Percentiles rank a stretch among this genome's conserved stretches.
Conservation (phyloP, 2,329 filamentous ascomycete genomes). For the Trichoderma sp. region DNA sequence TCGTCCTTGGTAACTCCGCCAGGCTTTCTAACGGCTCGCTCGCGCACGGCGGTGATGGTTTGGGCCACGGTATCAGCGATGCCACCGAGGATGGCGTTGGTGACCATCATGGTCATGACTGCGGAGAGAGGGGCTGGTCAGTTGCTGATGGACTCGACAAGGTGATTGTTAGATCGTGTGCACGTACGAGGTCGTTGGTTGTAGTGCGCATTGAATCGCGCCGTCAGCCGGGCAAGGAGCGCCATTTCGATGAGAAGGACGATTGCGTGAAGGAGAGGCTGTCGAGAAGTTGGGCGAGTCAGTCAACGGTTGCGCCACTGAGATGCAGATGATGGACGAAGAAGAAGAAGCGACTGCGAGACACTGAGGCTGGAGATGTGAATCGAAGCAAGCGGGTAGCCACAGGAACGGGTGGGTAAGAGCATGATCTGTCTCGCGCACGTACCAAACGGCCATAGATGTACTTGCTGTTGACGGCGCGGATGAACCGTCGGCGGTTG, state of each 20-base stretch:
- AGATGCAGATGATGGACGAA: background rate
- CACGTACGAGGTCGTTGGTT: constrained; percentile 77
- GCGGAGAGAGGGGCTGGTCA: constrained; percentile 24
- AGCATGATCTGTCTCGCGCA: constrained; percentile 34
- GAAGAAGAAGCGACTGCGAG: background rate
- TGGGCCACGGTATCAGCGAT: constrained; percentile 97
- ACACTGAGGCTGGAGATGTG: background rate
- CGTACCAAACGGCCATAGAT: constrained; percentile 74
- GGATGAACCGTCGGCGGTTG: constrained; percentile 61
- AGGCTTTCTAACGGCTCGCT: constrained; percentile 65
- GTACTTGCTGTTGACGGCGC: constrained; percentile 66
- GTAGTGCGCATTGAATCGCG: constrained; percentile 94
- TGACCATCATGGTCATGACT: constrained; percentile 99
- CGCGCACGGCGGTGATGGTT: constrained; percentile 79
- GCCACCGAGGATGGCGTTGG: constrained; percentile 92
- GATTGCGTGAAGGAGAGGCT: constrained; percentile 86
- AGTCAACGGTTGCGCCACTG: constrained; percentile 30
- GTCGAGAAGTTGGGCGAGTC: constrained; percentile 27
- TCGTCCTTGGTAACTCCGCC: constrained; percentile 65
- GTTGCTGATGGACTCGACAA: background rate
- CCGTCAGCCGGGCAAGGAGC: constrained; percentile 76
- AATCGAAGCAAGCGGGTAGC: background rate
- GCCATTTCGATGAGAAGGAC: constrained; percentile 88
- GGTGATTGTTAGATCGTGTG: background rate
- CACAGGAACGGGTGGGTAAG: constrained; percentile 6